Evolutionary conservation across 176 grass and related monocot species (phyloP).

Genomic region (Metroxylon sagu): DNA sequence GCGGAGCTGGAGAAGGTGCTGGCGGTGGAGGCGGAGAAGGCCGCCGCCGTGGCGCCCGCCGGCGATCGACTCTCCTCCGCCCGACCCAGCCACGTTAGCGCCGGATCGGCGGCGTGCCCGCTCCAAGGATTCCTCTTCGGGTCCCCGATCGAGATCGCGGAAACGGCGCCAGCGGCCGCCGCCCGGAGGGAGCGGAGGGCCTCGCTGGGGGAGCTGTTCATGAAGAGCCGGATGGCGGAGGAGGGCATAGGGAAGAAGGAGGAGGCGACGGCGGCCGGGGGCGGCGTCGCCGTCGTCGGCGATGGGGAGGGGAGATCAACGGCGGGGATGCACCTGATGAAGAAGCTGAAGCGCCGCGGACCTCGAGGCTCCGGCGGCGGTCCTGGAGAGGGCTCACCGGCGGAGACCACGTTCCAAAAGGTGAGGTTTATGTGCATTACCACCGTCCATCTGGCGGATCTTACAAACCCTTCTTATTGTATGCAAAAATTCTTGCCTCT

Average conservation of each 20-base stretch:
- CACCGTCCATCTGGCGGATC: too few relatives aligned
- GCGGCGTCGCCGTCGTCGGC: constrained; percentile 1
- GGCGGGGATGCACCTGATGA: constrained; percentile 16
- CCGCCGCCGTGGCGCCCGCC: neutral
- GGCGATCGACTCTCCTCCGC: constrained; percentile 48
- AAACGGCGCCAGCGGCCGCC: constrained; percentile 23
- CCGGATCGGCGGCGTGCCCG: constrained; percentile 47
- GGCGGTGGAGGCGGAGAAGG: constrained; percentile 35
- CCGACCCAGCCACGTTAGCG: constrained; percentile 42
- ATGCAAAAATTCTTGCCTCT: too few relatives aligned
- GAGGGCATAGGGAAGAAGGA: constrained; percentile 17
- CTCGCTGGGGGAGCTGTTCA: constrained; percentile 94
- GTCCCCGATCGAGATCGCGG: constrained; percentile 48
- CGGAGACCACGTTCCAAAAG: constrained; percentile 80
- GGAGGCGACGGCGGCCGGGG: constrained; percentile 11
- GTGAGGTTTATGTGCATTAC: constrained; percentile 6
- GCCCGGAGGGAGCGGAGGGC: constrained; percentile 38
- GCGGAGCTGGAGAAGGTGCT: constrained; percentile 89
- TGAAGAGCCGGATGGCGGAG: constrained; percentile 70
- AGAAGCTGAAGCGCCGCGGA: constrained; percentile 34
- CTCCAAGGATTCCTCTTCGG: constrained; percentile 87
- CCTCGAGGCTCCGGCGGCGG: neutral
- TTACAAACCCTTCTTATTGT: too few relatives aligned
- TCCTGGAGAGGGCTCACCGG: neutral
- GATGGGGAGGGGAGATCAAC: constrained; percentile 26